Base-by-base conservation (phyloP, 768 basidiomycete genomes). In the Russula emetica region DNA sequence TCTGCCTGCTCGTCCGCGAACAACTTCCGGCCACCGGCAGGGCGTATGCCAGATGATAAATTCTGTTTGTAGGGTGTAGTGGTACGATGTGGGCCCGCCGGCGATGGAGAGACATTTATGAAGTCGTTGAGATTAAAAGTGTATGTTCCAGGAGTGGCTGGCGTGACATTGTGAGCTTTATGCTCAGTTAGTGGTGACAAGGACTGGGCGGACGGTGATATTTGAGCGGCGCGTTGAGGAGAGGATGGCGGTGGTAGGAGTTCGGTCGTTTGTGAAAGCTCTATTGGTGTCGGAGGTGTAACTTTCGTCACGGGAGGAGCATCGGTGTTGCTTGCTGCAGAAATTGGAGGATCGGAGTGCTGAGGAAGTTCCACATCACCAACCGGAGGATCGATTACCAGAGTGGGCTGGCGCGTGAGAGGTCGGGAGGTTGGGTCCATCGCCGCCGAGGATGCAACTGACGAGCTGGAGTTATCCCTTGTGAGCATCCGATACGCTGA, bases 381-480 rank as follows among this genome's bases (percentile, higher is more conserved):
- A 18, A 62, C 13, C 8, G 54, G 61, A n/a, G 63, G 58, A 1
- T 59, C 59, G 26, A 60, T 32, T 26, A 59, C 28, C 13, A 61
- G 59, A 54, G 61, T 62, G 11, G 62, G 59, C 5, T 64, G 66
- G 59, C 55, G 66, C 16, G 24, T 57, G 42, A 58, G 55, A 34
- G 67, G 50, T 13, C 30, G 36, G 5, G 57, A 28, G 24, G 61
- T 34, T 40, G 61, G 55, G 53, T 69, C 68, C 11, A 57, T 34
- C 14, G 51, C 40, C 9, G 47, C 49, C 18, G 66, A 45, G 10
- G 69, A 79, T 34, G 77, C 72, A 63, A 76, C 77, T 52, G 80
- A 81, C 38, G 72, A 70, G 56, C 76, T 72, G 38, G 78, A 76
- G 49, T 73, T 75, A 54, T 77, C 75, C 67, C 78, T 58, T 24